phyloP scores from a whole-genome alignment of 75 land plant genomes.

The Chamaecyparis obtusa region DNA sequence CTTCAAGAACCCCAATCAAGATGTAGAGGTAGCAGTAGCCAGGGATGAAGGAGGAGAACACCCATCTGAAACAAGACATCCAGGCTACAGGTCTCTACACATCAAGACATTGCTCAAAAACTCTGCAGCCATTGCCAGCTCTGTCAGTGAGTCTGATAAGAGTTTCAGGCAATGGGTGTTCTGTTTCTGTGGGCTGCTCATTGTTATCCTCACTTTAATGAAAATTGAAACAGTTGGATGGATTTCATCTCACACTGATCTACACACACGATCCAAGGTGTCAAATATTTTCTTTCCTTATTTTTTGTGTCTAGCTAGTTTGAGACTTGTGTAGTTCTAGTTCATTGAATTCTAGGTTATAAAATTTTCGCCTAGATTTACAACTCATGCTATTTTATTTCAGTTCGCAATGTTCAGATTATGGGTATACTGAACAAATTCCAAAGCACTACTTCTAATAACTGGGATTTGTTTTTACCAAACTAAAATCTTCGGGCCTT shows the following conservation, averaged over 20 bases:
- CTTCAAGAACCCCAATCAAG: constrained; percentile 37
- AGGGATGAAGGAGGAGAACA: neutral
- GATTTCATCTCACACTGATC: constrained; percentile 28
- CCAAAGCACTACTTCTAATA: neutral
- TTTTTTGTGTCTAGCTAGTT: neutral
- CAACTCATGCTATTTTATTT: neutral
- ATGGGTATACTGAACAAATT: neutral
- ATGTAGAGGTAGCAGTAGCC: neutral
- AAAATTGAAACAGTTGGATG: constrained; percentile 53
- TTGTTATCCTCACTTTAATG: constrained; percentile 42
- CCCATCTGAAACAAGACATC: neutral
- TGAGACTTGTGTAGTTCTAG: neutral
- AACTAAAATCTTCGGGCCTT: neutral
- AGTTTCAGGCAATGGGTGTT: constrained; percentile 57
- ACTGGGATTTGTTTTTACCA: neutral
- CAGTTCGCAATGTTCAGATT: neutral
- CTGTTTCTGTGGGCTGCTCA: constrained; percentile 48
- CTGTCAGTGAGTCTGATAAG: constrained; percentile 28
- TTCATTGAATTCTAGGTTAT: neutral
- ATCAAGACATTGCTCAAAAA: neutral
- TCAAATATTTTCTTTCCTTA: neutral
- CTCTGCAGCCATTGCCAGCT: constrained; percentile 3
- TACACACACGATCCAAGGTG: neutral
- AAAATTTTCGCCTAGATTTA: neutral
- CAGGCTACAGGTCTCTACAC: constrained; percentile 10